Percentiles rank a stretch among this genome's conserved stretches.
These are phyloP conservation scores for Venturia carpophila DNA, from an alignment of 2,329 filamentous ascomycete genomes.

Conservation along the genomic window DNA sequence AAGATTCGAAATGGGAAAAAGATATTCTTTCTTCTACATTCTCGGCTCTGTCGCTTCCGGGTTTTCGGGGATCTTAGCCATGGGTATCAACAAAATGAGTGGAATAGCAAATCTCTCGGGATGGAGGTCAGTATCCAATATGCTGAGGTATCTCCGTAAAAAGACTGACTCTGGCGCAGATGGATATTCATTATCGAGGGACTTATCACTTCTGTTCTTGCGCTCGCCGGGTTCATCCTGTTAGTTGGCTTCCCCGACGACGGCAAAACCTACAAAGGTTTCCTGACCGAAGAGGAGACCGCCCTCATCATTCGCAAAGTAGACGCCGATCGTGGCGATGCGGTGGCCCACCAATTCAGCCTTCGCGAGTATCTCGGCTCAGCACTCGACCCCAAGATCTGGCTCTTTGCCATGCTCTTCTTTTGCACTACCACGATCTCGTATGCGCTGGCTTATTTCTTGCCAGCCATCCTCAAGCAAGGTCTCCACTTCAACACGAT, in stretches of 20 bases:
- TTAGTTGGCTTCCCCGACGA: constrained; percentile 55
- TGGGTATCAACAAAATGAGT: constrained; percentile 43
- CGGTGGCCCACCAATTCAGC: constrained; percentile 41
- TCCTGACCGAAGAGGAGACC: constrained; percentile 40
- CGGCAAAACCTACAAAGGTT: constrained; percentile 27
- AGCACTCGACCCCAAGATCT: constrained; percentile 45
- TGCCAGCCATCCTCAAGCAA: constrained; percentile 61
- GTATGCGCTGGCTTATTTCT: constrained; percentile 71
- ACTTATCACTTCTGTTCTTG: constrained; percentile 47
- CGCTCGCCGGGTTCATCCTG: constrained; percentile 45
- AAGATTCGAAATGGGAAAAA: constrained; percentile 59
- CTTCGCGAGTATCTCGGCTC: constrained; percentile 41
- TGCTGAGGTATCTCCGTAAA: no score
- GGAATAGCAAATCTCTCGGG: constrained; percentile 32
- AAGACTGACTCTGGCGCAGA: neutral
- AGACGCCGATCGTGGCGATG: constrained; percentile 47
- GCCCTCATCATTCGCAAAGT: constrained; percentile 45
- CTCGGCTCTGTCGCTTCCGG: constrained; percentile 59
- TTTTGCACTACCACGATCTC: constrained; percentile 60
- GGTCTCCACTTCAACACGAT: constrained; percentile 58
- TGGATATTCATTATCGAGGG: constrained; percentile 32
- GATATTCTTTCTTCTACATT: constrained; percentile 62
- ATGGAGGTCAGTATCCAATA: constrained; percentile 59
- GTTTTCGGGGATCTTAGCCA: constrained; percentile 62
- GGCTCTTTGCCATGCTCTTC: constrained; percentile 48